Conservation (phyloP, 768 basidiomycete genomes). For the Sarcomyxa edulis region DNA sequence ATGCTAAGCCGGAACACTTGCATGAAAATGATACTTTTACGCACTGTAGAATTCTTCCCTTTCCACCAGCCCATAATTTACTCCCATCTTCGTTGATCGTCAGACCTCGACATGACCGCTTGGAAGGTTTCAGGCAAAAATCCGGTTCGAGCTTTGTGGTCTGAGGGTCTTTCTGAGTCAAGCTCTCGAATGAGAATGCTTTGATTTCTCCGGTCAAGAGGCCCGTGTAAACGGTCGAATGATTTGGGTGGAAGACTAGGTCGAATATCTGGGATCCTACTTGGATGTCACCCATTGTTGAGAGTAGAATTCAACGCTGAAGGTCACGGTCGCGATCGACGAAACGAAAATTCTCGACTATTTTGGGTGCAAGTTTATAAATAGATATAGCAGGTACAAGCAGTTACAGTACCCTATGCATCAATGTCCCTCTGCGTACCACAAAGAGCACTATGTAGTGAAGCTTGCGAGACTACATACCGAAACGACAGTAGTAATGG, state of each 20-base stretch:
- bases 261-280: conserved; percentile 84
- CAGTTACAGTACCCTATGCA: no score
- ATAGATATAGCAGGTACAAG: no score
- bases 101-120: conserved; percentile 78
- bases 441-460: no score
- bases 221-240: conserved; percentile 66
- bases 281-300: conserved; percentile 63
- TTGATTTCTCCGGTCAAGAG: conserved; percentile 82
- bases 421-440: no score
- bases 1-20: conserved; percentile 11
- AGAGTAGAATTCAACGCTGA: no score
- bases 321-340: no score
- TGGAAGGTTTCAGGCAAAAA: conserved; percentile 71
- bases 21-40: conserved; percentile 23
- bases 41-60: conserved; percentile 74
- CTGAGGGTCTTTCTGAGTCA: no score
- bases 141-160: conserved; percentile 41
- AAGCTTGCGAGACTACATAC: no score
- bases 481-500: no score
- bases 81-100: conserved; percentile 63
- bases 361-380: no score
- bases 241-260: conserved; percentile 77
- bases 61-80: conserved; percentile 74
- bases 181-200: conserved; percentile 74
- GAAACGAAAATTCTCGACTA: no score